A percentile compares a stretch with the other conserved stretches of the same genome.
These are phyloP conservation scores for Paraphaeosphaeria sporulosa DNA, from an alignment of 2,329 filamentous ascomycete genomes.

Conservation along the genomic window DNA sequence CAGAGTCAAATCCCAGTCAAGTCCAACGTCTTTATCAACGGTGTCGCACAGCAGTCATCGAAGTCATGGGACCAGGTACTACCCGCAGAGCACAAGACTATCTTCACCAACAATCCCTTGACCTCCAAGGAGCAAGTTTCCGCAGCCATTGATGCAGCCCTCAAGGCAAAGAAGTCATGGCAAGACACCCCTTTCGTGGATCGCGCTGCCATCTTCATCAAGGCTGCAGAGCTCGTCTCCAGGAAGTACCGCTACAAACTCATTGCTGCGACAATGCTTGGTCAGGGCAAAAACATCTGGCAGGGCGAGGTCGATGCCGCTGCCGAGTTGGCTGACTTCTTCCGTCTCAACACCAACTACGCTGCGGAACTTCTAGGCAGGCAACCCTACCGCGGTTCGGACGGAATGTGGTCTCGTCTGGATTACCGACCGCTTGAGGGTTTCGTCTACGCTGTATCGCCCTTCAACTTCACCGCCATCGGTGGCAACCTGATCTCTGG, in stretches of 20 bases:
- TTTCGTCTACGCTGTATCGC: constrained; percentile 90
- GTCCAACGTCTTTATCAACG: constrained; percentile 36
- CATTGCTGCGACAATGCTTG: constrained; percentile 93
- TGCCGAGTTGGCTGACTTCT: constrained; percentile 88
- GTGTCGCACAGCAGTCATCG: constrained; percentile 31
- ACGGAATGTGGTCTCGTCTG: constrained; percentile 84
- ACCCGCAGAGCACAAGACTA: constrained; percentile 65
- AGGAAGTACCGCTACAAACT: constrained; percentile 94
- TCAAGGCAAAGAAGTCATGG: constrained; percentile 84
- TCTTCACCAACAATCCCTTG: constrained; percentile 82
- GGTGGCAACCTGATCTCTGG: constrained; percentile 83
- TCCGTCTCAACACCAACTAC: constrained; percentile 90
- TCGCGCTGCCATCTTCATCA: constrained; percentile 89
- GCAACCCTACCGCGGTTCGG: constrained; percentile 81
- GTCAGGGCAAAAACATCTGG: constrained; percentile 97
- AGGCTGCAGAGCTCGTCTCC: constrained; percentile 87
- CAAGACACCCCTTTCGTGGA: constrained; percentile 85
- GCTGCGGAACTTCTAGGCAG: constrained; percentile 86
- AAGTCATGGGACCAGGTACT: constrained; percentile 38
- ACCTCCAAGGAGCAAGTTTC: constrained; percentile 77
- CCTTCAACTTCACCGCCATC: constrained; percentile 97
- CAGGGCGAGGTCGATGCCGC: constrained; percentile 96
- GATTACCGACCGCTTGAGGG: constrained; percentile 90
- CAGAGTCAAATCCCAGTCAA: constrained; percentile 36
- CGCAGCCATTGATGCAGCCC: constrained; percentile 79